Conservation (phyloP, 495 filamentous ascomycete species). For the Neurospora sp. region DNA sequence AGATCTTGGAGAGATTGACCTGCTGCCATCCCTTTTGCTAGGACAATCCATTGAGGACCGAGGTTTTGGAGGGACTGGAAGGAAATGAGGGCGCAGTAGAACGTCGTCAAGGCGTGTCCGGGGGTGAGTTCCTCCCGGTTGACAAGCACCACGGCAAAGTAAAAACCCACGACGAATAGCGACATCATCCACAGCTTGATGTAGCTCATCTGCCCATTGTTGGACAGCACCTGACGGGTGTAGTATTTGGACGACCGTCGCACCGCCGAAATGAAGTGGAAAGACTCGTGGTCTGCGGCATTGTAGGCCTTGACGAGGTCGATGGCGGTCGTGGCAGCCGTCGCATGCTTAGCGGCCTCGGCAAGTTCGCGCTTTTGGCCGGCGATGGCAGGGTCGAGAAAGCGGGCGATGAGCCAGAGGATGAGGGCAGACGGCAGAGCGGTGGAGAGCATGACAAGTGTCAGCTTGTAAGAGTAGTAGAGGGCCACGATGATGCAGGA, state of each 20-base stretch:
- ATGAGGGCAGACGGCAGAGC: slow-evolving; percentile 57
- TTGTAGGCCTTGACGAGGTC: slow-evolving; percentile 86
- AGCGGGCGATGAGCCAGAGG: slow-evolving; percentile 46
- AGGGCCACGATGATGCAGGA: slow-evolving; percentile 61
- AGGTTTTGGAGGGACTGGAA: slow-evolving; percentile 63
- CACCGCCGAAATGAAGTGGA: slow-evolving; percentile 51
- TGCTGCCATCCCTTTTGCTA: slow-evolving; percentile 74
- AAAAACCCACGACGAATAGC: slow-evolving; percentile 89
- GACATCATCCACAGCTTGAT: slow-evolving; percentile 62
- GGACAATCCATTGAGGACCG: slow-evolving; percentile 59
- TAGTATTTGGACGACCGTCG: slow-evolving; percentile 53
- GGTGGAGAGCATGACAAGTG: slow-evolving; percentile 67
- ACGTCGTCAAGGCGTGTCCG: slow-evolving; percentile 70
- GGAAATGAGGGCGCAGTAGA: slow-evolving; percentile 70
- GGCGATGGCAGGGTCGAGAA: slow-evolving; percentile 55
- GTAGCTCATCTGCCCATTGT: slow-evolving; percentile 59
- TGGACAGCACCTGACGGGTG: slow-evolving; percentile 52
- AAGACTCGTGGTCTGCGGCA: slow-evolving; percentile 57
- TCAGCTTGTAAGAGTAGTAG: slow-evolving; percentile 73
- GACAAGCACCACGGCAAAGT: slow-evolving; percentile 68
- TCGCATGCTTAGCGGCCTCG: slow-evolving; percentile 60
- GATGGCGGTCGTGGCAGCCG: slow-evolving; percentile 59
- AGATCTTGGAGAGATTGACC: slow-evolving; percentile 47
- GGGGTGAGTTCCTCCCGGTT: slow-evolving; percentile 36
- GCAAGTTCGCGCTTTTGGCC: slow-evolving; percentile 59